These are phyloP conservation scores for Yamadazyma songkhlaensis DNA, from an alignment of 1,139 yeast species.

Conservation along the genomic window DNA sequence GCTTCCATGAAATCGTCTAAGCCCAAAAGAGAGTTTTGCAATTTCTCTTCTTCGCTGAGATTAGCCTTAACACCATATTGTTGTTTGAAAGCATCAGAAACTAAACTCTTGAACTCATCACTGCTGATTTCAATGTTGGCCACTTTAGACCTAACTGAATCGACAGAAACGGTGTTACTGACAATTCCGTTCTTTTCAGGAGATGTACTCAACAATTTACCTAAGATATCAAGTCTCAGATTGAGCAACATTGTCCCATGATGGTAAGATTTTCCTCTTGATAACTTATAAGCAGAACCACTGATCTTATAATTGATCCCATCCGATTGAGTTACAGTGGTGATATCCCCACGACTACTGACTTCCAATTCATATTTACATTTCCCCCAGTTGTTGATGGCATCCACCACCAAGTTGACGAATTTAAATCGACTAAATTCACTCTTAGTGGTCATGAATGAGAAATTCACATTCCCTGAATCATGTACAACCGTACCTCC, in stretches of 20 bases:
- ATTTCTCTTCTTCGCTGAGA: constrained; percentile 10
- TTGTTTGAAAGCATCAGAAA: constrained; percentile 42
- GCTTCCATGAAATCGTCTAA: constrained; percentile 28
- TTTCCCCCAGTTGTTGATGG: constrained; percentile 37
- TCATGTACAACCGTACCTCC: constrained; percentile 99
- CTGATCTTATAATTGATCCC: constrained; percentile 58
- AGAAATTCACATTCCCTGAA: constrained; percentile 84
- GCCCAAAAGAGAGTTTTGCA: constrained; percentile 31
- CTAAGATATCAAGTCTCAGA: constrained; percentile 58
- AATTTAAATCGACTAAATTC: constrained; percentile 66
- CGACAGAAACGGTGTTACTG: constrained; percentile 60
- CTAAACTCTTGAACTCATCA: constrained; percentile 48
- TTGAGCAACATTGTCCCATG: constrained; percentile 93
- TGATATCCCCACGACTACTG: constrained; percentile 80
- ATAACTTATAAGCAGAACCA: constrained; percentile 88
- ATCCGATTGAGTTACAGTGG: constrained; percentile 30
- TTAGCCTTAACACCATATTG: constrained; percentile 24
- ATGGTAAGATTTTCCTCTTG: constrained; percentile 82
- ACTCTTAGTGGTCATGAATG: constrained; percentile 69
- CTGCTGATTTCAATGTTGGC: constrained; percentile 52
- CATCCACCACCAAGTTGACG: constrained; percentile 50
- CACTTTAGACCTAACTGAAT: constrained; percentile 77
- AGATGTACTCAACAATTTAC: constrained; percentile 45
- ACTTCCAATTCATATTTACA: constrained; percentile 28
- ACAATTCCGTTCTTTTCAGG: constrained; percentile 42